phyloP scores from a whole-genome alignment of 352 stramenopile genomes.

The Pythium periplocum region DNA sequence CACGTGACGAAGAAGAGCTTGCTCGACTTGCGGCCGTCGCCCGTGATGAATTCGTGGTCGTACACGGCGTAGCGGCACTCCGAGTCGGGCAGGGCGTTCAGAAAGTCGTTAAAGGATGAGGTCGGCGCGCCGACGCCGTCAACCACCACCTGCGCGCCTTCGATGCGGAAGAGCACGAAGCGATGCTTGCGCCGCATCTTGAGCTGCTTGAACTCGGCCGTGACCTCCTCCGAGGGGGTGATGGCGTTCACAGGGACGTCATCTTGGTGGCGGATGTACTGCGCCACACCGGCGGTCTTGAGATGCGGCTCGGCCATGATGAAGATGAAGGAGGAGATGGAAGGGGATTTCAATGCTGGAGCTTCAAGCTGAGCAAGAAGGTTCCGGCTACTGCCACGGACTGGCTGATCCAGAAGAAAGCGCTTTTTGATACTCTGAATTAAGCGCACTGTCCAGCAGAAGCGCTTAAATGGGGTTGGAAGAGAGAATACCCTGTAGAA shows the following conservation, averaged over 20 bases:
- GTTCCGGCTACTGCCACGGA: neutral
- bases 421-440: too few relatives aligned
- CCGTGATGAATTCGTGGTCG: conserved; percentile 73
- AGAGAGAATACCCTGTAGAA: too few relatives aligned
- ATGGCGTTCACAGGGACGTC: conserved; percentile 72
- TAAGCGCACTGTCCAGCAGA: too few relatives aligned
- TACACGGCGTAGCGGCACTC: conserved; percentile 87
- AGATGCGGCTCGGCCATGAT: conserved; percentile 77
- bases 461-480: too few relatives aligned
- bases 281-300: conserved; percentile 78
- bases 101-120: conserved; percentile 50
- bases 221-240: conserved; percentile 47
- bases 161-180: conserved; percentile 82
- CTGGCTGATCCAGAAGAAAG: too few relatives aligned
- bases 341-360: too few relatives aligned
- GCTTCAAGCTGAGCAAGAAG: too few relatives aligned
- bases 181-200: conserved; percentile 87
- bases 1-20: conserved; percentile 88
- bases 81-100: conserved; percentile 56
- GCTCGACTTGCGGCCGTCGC: conserved; percentile 80
- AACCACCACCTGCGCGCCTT: conserved; percentile 60
- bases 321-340: neutral
- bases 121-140: conserved; percentile 45
- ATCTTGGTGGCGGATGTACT: conserved; percentile 70
- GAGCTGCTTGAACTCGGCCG: conserved; percentile 77